Base-by-base conservation (phyloP, 805 yeast species). In the Sporopachydermia quercuum region DNA sequence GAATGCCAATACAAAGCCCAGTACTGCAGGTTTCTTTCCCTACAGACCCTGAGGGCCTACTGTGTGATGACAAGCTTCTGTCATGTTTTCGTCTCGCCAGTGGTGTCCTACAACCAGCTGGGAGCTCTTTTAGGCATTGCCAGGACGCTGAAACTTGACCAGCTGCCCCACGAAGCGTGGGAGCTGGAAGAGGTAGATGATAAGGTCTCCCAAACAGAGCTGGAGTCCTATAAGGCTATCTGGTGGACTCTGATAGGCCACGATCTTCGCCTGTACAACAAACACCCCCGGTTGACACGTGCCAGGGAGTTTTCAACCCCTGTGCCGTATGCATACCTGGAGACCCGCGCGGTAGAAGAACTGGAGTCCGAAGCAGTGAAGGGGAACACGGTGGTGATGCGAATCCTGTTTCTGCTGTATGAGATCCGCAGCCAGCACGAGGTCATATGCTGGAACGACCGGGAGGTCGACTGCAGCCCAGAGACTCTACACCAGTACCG, bases 161-260 rank as follows among this genome's bases (percentile, higher is more conserved):
- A 23, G n/a, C 30, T 23, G n/a, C 30, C 30, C 13, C n/a, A n/a
- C n/a, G n/a, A n/a, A n/a, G n/a, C n/a, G n/a, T n/a, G n/a, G n/a
- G 30, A 23, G n/a, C 30, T 8, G n/a, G 13, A 8, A 8, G n/a
- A n/a, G 8, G 30, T 8, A n/a, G 30, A 23, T n/a, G 13, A 23
- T 8, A 23, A 23, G n/a, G n/a, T 23, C 30, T 23, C 30, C 8
- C 13, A 23, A 23, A 23, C 13, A 8, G 30, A 23, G n/a, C 30
- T 23, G 8, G 30, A 23, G 30, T 8, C 30, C n/a, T 23, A 23
- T 23, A 23, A 23, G 30, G 8, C 13, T n/a, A 23, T 23, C 8
- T 23, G 30, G 30, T 23, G 30, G 30, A 23, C 30, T 23, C 30
- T 23, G 8, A n/a, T 23, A n/a, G 30, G 30, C n/a, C 30, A 23